Evolutionary conservation across 2,329 filamentous ascomycete genomes (phyloP).

Genomic region (Penicillium sp.): DNA sequence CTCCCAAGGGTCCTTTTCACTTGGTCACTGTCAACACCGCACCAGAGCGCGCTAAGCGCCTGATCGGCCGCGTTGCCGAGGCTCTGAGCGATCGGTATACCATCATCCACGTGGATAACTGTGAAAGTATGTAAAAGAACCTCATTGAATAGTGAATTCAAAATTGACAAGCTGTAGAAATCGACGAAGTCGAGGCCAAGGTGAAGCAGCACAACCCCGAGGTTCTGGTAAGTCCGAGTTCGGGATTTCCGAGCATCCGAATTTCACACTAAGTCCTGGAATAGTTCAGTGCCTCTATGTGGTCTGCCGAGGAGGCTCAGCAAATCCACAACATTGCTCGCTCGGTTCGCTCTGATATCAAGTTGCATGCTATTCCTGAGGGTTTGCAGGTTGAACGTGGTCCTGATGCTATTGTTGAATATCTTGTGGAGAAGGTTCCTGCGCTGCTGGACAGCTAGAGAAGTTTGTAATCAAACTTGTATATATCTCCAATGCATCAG

Average conservation of each 20-base stretch:
- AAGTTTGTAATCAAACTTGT: not conserved
- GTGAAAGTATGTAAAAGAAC: conserved; percentile 50
- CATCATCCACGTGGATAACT: conserved; percentile 63
- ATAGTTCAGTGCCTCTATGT: conserved; percentile 64
- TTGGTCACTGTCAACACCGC: conserved; percentile 68
- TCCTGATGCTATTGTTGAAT: conserved; percentile 45
- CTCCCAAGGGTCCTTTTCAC: conserved; percentile 57
- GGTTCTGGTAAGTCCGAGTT: conserved; percentile 48
- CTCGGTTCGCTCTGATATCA: conserved; percentile 40
- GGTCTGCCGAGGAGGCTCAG: conserved; percentile 46
- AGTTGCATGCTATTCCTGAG: conserved; percentile 44
- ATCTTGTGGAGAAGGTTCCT: conserved; percentile 44
- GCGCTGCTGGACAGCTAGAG: conserved; percentile 35
- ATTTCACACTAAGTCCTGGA: conserved; percentile 1
- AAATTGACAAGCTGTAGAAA: conserved; percentile 31
- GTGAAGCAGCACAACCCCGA: conserved; percentile 56
- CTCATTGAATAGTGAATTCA: not conserved
- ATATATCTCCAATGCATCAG: not conserved
- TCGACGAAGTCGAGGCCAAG: conserved; percentile 56
- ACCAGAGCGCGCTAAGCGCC: conserved; percentile 61
- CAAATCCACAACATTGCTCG: conserved; percentile 41
- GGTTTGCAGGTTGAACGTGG: conserved; percentile 45
- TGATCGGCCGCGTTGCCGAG: conserved; percentile 62
- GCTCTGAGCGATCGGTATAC: conserved; percentile 62
- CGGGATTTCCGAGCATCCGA: conserved; percentile 12